phyloP scores from a whole-genome alignment of 352 stramenopile genomes.

The Globisporangium solare region DNA sequence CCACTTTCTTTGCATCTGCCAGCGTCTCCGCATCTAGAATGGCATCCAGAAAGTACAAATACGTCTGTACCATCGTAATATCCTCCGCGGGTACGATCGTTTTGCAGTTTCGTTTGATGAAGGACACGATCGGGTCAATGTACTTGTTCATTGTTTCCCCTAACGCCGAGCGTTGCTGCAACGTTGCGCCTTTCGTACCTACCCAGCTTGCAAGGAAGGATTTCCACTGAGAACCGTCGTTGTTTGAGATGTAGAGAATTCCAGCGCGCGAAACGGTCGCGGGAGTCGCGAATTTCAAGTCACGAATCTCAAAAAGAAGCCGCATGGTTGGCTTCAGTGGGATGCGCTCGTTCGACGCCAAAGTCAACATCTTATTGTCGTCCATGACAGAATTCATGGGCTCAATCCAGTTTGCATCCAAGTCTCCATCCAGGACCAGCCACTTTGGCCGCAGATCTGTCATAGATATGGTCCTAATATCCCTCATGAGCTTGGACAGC shows the following conservation, averaged over 20 bases:
- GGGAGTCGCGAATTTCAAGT: conserved; percentile 92
- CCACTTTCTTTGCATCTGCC: conserved; percentile 56
- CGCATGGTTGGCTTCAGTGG: conserved; percentile 93
- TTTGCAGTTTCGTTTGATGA: conserved; percentile 83
- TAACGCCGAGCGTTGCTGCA: conserved; percentile 45
- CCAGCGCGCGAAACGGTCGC: conserved; percentile 92
- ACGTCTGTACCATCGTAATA: conserved; percentile 88
- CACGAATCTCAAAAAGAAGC: conserved; percentile 95
- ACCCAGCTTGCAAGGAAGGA: conserved; percentile 92
- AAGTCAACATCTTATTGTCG: conserved; percentile 87
- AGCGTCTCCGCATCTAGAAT: conserved; percentile 72
- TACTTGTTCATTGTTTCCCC: conserved; percentile 84
- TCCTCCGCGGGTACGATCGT: conserved; percentile 89
- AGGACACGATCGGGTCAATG: conserved; percentile 79
- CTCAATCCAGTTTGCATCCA: conserved; percentile 87
- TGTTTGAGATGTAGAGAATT: conserved; percentile 94
- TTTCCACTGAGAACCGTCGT: conserved; percentile 90
- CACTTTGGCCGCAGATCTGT: conserved; percentile 87
- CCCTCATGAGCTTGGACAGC: conserved; percentile 92
- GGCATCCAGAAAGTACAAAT: conserved; percentile 90
- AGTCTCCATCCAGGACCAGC: conserved; percentile 93
- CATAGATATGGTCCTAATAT: conserved; percentile 64
- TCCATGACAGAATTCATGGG: conserved; percentile 91
- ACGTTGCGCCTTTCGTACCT: conserved; percentile 51
- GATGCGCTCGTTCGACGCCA: conserved; percentile 95